These are phyloP conservation scores for Suillus americanus DNA, from an alignment of 768 basidiomycete species.

Conservation along the genomic window DNA sequence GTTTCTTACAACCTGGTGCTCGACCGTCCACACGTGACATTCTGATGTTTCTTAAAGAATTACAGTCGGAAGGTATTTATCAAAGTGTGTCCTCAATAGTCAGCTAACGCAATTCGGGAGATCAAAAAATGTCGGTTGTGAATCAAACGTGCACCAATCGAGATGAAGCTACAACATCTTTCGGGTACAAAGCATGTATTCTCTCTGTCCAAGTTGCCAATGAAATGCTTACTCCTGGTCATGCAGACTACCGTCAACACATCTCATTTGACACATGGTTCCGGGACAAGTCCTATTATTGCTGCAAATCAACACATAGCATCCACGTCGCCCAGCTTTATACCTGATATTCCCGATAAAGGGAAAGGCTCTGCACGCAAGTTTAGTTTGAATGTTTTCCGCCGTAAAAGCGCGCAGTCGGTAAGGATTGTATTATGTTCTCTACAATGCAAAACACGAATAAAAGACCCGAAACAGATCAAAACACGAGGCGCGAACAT, in stretches of 20 bases:
- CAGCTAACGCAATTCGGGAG: neutral
- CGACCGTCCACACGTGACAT: neutral
- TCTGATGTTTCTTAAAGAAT: neutral
- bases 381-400: neutral
- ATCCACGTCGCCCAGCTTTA: neutral
- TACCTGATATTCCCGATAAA: neutral
- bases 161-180: neutral
- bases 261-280: neutral
- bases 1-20: neutral
- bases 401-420: neutral
- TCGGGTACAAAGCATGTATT: neutral
- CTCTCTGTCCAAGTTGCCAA: neutral
- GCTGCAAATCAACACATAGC: neutral
- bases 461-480: neutral
- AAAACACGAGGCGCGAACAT: neutral
- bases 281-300: neutral
- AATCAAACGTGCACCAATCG: neutral
- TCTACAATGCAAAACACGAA: neutral
- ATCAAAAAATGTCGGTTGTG: neutral
- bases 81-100: neutral
- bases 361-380: neutral
- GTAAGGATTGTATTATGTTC: neutral
- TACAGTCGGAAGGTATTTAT: neutral
- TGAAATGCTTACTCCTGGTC: neutral
- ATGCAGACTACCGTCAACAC: neutral